Base-by-base conservation (phyloP, 1,284 basidiomycete species). In the Schizopora paradoxa region DNA sequence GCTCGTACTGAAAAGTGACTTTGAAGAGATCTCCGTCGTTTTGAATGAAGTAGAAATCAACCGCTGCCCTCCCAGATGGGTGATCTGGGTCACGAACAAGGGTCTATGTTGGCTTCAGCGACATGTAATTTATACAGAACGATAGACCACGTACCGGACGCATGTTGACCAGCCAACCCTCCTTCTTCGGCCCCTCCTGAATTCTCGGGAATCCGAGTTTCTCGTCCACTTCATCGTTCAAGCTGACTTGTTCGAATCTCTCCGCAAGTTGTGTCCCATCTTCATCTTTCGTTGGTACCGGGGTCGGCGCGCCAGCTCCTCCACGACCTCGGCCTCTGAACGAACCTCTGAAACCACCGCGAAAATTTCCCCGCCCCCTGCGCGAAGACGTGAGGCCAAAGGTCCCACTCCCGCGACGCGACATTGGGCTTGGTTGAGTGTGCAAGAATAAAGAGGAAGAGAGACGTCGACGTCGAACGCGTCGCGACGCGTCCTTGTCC, bases 81-180 rank as follows among this genome's bases (percentile, higher is more conserved):
- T 82, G 83, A 35, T 87, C 82, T 2, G 88, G 69, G 58, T 94
- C 91, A 62, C 90, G 87, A 14, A 96, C 63, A 4, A 96, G 67
- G 0, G 92, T 97, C 82, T 92, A 40, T 4, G 41, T 23, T 14
- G 14, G 11, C 21, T 6, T 4, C 26, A 27, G n/a, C 27, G 28
- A 19, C 10, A 7, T 13, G 29, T 18, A 14, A 26, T 11, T 13
- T 35, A 26, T 33, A 40, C n/a, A n/a, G n/a, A n/a, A n/a, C n/a
- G n/a, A n/a, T n/a, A 14, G 10, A 45, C 16, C 14, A 71, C 86
- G 57, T 60, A 92, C 90, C 48, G 94, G 91, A 64, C 96, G 95
- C 94, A 99, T 99, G 63, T 98, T 98, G 51, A 99, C 85, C 61
- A 99, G 72, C 96, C 96, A 99, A 1, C 91, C 93, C 48, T 90